Base-by-base conservation (phyloP, 2,329 filamentous ascomycete genomes). In the Capronia americana region DNA sequence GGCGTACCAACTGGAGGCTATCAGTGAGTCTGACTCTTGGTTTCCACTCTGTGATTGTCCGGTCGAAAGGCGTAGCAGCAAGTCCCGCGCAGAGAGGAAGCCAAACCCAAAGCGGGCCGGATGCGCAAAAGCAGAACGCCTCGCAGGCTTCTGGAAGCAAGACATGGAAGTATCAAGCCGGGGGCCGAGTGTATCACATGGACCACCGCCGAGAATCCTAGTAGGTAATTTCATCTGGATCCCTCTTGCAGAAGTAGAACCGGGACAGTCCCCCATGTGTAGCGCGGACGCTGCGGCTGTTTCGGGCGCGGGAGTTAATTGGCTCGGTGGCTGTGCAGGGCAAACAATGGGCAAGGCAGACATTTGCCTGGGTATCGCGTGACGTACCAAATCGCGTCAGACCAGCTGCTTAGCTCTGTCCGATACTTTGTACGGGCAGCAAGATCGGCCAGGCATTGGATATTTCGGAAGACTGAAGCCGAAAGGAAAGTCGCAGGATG, bases 271-370 rank as follows among this genome's bases (percentile, higher is more conserved):
- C 8, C 38, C 5, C 38, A 20, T n/a, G 38, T 17, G 38, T 44
- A 44, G 38, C 7, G 38, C 38, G 7, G 38, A 6, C 17, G 38
- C 5, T 44, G 38, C 38, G 14, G 38, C 38, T 44, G 38, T 41
- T n/a, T 41, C 38, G 38, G 38, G 38, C 38, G 38, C 10, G 8
- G 12, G 20, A 11, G 24, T 50, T 50, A 11, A 14, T 23, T 26
- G 20, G 20, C 23, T 51, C 5, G 1, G 23, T 23, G 48, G 48
- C 48, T 51, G 48, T 24, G 48, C 48, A 51, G 10, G 11, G 23
- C 20, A 51, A 17, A 28, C 23, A 4, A 12, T 26, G 48, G 48
- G 48, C 48, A 51, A 51, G 48, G 48, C 48, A 51, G 48, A 51
- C 23, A 23, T 6, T n/a, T n/a, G 17, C 38, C 38, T 44, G 2